phyloP scores from a whole-genome alignment of 805 yeast genomes.

The Metschnikowia cubensis region DNA sequence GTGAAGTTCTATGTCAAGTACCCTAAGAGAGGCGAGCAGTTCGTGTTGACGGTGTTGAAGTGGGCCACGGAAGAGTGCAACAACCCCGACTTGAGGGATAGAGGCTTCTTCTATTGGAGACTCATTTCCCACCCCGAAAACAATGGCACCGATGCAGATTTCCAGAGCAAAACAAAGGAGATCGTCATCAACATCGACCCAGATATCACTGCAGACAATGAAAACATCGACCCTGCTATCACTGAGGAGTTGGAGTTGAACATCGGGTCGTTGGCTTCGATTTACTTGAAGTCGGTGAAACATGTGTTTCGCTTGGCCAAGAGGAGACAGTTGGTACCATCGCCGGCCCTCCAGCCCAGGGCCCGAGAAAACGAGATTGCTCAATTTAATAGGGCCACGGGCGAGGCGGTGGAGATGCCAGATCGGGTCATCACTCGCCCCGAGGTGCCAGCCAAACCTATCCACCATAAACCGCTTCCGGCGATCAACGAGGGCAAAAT shows the following conservation, averaged over 20 bases:
- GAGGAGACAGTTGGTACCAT: conserved; percentile 44
- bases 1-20: conserved; percentile 61
- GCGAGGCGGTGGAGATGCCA: conserved; percentile 9
- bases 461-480: conserved; percentile 11
- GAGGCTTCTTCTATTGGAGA: conserved; percentile 86
- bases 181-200: conserved; percentile 65
- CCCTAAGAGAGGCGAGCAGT: conserved; percentile 51
- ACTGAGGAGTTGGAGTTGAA: conserved; percentile 79
- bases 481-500: neutral
- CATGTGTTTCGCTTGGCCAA: conserved; percentile 70
- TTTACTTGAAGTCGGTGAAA: conserved; percentile 79
- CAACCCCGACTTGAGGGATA: conserved; percentile 82
- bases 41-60: conserved; percentile 58
- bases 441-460: neutral
- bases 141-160: conserved; percentile 34
- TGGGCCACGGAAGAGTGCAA: conserved; percentile 69
- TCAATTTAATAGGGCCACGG: conserved; percentile 11
- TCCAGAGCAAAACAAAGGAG: conserved; percentile 34
- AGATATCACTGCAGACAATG: conserved; percentile 59
- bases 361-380: conserved; percentile 2
- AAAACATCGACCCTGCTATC: conserved; percentile 62
- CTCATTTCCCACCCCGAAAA: conserved; percentile 44
- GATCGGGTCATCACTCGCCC: neutral
- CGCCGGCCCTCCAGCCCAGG: conserved; percentile 40
- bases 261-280: conserved; percentile 78